Percentiles rank a stretch among this genome's conserved stretches.
These are phyloP conservation scores for Candida coleopterorum DNA, from an alignment of 805 yeast species.

Conservation along the genomic window DNA sequence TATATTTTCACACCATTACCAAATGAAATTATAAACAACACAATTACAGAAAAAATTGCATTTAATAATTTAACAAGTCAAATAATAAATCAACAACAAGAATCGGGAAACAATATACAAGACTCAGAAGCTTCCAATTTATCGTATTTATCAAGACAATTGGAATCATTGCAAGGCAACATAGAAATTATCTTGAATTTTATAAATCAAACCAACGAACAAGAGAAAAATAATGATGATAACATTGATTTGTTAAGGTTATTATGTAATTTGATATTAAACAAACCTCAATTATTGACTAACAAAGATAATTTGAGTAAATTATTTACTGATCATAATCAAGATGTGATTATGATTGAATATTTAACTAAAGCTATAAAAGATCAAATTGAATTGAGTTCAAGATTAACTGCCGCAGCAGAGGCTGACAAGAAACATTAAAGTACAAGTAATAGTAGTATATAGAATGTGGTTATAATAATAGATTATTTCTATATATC, in stretches of 20 bases:
- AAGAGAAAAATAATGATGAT: conserved; percentile 27
- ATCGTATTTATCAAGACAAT: conserved; percentile 41
- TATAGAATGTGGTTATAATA: too few relatives aligned
- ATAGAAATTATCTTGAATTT: conserved; percentile 48
- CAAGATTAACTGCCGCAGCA: conserved; percentile 51
- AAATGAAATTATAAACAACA: conserved; percentile 54
- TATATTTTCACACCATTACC: conserved; percentile 77
- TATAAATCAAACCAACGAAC: conserved; percentile 35
- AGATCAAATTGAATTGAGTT: conserved; percentile 76
- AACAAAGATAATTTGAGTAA: conserved; percentile 50
- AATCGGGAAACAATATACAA: conserved; percentile 20
- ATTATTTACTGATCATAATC: conserved; percentile 65
- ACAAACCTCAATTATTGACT: conserved; percentile 46
- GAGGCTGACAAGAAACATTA: conserved; percentile 6
- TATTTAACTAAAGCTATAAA: conserved; percentile 78
- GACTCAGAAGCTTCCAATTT: conserved; percentile 25
- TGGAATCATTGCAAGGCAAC: conserved; percentile 41
- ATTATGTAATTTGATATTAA: conserved; percentile 53
- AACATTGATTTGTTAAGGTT: conserved; percentile 62
- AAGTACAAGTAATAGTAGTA: too few relatives aligned
- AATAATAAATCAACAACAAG: too few relatives aligned
- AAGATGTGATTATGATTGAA: conserved; percentile 78
- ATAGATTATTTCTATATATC: too few relatives aligned
- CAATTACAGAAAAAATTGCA: conserved; percentile 52
- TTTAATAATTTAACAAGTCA: conserved; percentile 42